Conservation (phyloP, 2,329 filamentous ascomycete species). For the Monosporascus sp. region DNA sequence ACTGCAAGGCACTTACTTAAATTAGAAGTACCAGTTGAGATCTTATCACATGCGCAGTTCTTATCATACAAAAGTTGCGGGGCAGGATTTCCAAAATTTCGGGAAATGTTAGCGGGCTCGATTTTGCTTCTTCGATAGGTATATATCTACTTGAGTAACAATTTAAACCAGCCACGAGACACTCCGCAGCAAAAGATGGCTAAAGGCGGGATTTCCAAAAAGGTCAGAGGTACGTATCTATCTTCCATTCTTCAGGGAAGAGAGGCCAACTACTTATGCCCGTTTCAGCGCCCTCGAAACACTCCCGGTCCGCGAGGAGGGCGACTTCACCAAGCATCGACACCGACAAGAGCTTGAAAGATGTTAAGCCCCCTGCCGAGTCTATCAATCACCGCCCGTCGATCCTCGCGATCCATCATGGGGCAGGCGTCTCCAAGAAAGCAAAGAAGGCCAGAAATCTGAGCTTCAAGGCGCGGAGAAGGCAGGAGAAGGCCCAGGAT, state of each 20-base stretch:
- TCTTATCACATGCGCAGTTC: neutral
- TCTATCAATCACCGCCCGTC: slow-evolving; percentile 52
- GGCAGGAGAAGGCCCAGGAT: slow-evolving; percentile 54
- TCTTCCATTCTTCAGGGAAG: neutral
- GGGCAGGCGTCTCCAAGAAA: slow-evolving; percentile 65
- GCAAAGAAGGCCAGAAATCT: slow-evolving; percentile 51
- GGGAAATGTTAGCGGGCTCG: neutral
- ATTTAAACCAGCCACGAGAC: neutral
- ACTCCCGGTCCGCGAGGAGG: slow-evolving; percentile 70
- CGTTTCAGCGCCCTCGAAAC: slow-evolving; percentile 53
- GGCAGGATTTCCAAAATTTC: slow-evolving; percentile 7
- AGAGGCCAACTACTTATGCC: slow-evolving; percentile 4
- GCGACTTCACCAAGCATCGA: slow-evolving; percentile 66
- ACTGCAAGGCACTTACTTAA: too few relatives aligned
- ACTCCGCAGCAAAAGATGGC: slow-evolving; percentile 23
- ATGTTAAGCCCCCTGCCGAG: slow-evolving; percentile 45
- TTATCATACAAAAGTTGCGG: slow-evolving; percentile 3
- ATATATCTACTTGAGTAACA: neutral
- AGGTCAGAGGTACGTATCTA: slow-evolving; percentile 22
- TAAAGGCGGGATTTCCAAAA: slow-evolving; percentile 29
- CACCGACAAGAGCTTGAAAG: slow-evolving; percentile 66
- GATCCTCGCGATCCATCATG: slow-evolving; percentile 63
- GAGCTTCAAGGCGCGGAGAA: slow-evolving; percentile 49
- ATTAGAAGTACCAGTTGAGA: too few relatives aligned
- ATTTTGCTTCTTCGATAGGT: neutral